Percentiles rank a stretch among this genome's conserved stretches.
Conservation (phyloP, 768 basidiomycete species). For the Hydnomerulius pinastri region DNA sequence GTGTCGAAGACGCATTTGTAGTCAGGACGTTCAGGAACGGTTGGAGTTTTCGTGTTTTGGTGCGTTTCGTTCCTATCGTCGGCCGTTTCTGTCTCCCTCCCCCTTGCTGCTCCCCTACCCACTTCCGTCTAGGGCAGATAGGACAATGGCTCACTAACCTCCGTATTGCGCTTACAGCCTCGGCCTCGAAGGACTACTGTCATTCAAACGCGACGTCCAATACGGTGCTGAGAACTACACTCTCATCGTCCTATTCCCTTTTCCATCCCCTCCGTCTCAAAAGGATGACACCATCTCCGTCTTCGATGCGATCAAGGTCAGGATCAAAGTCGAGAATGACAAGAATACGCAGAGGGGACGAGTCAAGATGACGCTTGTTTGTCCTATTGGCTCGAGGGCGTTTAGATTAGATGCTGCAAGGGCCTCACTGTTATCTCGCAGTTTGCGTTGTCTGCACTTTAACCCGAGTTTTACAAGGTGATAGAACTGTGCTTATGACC, state of each 20-base stretch:
- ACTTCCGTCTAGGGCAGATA: neutral
- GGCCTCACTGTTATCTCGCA: too few species aligned
- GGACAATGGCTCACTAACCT: neutral
- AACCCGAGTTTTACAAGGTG: too few species aligned
- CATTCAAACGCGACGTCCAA: conserved; percentile 83
- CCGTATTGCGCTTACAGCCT: conserved; percentile 52
- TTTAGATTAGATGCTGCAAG: too few species aligned
- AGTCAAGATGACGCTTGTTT: conserved; percentile 75
- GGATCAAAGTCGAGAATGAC: conserved; percentile 89
- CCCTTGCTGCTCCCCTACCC: too few species aligned
- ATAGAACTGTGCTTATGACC: too few species aligned
- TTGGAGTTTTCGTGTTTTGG: conserved; percentile 96
- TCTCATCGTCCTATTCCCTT: conserved; percentile 58
- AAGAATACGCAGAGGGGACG: conserved; percentile 81
- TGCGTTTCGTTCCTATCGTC: conserved; percentile 53
- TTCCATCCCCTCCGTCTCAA: too few species aligned
- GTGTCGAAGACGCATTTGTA: conserved; percentile 85
- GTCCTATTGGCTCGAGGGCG: conserved; percentile 57
- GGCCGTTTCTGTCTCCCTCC: too few species aligned
- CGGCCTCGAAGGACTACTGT: conserved; percentile 92
- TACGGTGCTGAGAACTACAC: conserved; percentile 87
- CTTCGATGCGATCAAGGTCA: conserved; percentile 87
- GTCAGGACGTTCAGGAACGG: conserved; percentile 89
- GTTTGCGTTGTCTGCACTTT: too few species aligned
- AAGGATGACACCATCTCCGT: conserved; percentile 67